These are phyloP conservation scores for Aspergillus eucalypticola DNA, from an alignment of 2,329 filamentous ascomycete genomes.

Conservation along the genomic window DNA sequence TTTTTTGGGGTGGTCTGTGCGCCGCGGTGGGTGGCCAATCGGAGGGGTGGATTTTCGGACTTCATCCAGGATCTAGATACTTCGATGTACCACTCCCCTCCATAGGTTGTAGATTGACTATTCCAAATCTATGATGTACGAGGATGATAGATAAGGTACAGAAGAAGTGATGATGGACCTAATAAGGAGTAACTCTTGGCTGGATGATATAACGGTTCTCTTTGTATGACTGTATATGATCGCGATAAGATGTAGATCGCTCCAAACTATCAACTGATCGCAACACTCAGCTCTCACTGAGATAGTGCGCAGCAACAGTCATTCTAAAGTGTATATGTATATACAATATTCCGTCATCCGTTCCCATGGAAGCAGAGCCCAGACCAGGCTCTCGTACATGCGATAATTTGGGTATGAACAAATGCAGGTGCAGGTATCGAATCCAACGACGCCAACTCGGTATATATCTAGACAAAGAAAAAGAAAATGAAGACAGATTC, in stretches of 20 bases:
- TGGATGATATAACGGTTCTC: too few species aligned
- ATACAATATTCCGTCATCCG: slow-evolving; percentile 12
- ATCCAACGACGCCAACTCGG: slow-evolving; percentile 12
- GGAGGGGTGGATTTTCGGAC: background rate
- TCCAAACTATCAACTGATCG: background rate
- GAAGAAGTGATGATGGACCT: too few species aligned
- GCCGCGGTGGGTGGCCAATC: slow-evolving; percentile 1
- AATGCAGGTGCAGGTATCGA: slow-evolving; percentile 16
- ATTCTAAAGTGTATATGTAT: slow-evolving; percentile 9
- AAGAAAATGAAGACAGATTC: slow-evolving; percentile 1
- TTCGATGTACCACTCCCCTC: too few species aligned
- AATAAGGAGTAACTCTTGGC: too few species aligned
- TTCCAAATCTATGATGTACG: too few species aligned
- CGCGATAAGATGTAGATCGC: too few species aligned
- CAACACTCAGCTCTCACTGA: background rate
- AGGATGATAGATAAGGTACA: too few species aligned
- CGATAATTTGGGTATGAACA: slow-evolving; percentile 23
- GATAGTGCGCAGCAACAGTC: background rate
- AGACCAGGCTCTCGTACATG: slow-evolving; percentile 14
- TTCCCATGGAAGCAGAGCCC: slow-evolving; percentile 1
- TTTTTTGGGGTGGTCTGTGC: slow-evolving; percentile 24
- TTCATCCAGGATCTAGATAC: background rate
- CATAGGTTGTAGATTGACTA: too few species aligned
- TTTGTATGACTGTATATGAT: too few species aligned
- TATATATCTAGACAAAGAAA: background rate